Percentiles rank a stretch among this genome's conserved stretches.
These are phyloP conservation scores for Cupressus sempervirens DNA, from an alignment of 75 land plant species.

Conservation along the genomic window DNA sequence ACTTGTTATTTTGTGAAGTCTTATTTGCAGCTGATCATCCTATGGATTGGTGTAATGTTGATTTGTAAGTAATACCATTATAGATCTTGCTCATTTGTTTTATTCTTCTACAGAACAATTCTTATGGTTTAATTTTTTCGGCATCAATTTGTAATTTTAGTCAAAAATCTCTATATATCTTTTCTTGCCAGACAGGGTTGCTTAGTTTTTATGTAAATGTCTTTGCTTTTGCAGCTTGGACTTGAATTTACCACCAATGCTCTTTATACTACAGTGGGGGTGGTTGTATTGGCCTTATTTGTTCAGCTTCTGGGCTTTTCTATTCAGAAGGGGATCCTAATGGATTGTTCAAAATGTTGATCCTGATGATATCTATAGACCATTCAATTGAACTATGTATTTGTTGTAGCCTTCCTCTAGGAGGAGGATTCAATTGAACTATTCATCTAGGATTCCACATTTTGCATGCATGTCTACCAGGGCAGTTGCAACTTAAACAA, in stretches of 20 bases:
- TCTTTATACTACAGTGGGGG: constrained; percentile 83
- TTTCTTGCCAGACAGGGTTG: too few species aligned
- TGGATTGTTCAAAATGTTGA: too few species aligned
- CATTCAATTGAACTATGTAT: too few species aligned
- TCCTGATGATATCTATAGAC: too few species aligned
- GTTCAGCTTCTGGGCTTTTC: constrained; percentile 94
- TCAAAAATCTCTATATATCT: background rate
- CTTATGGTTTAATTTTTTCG: background rate
- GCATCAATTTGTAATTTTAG: background rate
- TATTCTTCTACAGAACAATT: background rate
- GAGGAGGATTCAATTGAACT: too few species aligned
- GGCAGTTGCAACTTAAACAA: too few species aligned
- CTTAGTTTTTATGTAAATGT: too few species aligned
- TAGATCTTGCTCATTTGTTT: background rate
- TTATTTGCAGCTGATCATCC: constrained; percentile 67
- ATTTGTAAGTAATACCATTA: constrained; percentile 63
- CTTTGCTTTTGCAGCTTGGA: constrained; percentile 69
- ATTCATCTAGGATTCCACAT: too few species aligned
- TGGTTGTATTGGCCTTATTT: constrained; percentile 85
- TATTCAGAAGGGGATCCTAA: constrained; percentile 86
- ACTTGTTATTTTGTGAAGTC: constrained; percentile 49
- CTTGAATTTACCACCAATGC: constrained; percentile 85
- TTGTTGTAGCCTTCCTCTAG: too few species aligned
- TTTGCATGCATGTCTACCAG: too few species aligned
- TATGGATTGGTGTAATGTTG: constrained; percentile 73